A percentile compares a stretch with the other conserved stretches of the same genome.
These are phyloP conservation scores for Somion occarium DNA, from an alignment of 1,284 basidiomycete genomes.

Conservation along the genomic window DNA sequence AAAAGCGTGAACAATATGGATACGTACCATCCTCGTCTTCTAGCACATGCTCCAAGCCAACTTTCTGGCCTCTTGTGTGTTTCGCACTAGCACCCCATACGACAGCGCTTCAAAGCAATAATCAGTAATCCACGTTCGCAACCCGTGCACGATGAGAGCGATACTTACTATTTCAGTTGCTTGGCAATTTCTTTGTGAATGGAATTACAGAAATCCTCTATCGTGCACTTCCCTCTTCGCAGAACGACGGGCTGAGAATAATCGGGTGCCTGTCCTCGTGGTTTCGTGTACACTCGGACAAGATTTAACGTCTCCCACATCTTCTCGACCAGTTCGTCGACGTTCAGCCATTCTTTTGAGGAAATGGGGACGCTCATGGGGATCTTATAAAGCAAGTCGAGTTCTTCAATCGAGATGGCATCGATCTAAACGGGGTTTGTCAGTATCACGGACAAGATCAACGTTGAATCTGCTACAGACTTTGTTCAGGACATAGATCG, in stretches of 20 bases:
- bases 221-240: constrained; percentile 63
- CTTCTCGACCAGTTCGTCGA: constrained; percentile 89
- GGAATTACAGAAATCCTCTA: constrained; percentile 90
- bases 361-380: constrained; percentile 95
- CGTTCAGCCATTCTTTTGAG: constrained; percentile 91
- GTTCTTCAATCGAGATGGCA: constrained; percentile 96
- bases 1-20: too few species aligned
- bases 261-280: constrained; percentile 87
- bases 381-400: constrained; percentile 93
- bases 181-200: constrained; percentile 93
- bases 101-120: constrained; percentile 57
- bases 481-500: constrained; percentile 83
- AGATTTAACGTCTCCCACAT: constrained; percentile 92
- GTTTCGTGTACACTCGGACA: constrained; percentile 94
- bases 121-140: constrained; percentile 2
- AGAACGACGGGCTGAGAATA: constrained; percentile 82
- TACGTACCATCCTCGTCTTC: constrained; percentile 85
- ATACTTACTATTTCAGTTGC: constrained; percentile 83
- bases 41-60: constrained; percentile 84
- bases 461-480: constrained; percentile 31
- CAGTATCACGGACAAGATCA: too few species aligned
- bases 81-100: constrained; percentile 96
- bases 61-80: constrained; percentile 94
- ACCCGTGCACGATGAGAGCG: constrained; percentile 1
- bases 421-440: constrained; percentile 71